A percentile compares a stretch with the other conserved stretches of the same genome.
Conservation (phyloP, 2,329 filamentous ascomycete genomes). For the Cladophialophora exuberans region DNA sequence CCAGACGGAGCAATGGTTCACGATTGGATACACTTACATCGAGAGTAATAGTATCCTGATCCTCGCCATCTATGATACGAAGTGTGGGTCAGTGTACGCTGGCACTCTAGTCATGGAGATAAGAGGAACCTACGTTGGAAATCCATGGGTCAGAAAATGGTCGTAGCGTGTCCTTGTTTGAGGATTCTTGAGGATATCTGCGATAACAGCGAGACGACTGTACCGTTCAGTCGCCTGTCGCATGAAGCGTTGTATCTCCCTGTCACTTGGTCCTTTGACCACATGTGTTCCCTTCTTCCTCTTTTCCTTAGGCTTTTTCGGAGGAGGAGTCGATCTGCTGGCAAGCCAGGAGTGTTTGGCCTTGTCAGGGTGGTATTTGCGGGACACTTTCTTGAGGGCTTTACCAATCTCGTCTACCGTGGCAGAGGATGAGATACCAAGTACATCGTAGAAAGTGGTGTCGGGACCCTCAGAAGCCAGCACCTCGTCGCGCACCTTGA, state of each 20-base stretch:
- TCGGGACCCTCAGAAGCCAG: slow-evolving; percentile 72
- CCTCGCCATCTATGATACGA: slow-evolving; percentile 94
- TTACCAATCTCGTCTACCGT: slow-evolving; percentile 88
- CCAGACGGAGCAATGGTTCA: too few species aligned
- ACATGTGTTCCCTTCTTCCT: slow-evolving; percentile 67
- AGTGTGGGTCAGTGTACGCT: too few species aligned
- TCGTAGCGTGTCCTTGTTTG: slow-evolving; percentile 81
- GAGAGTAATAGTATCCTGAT: slow-evolving; percentile 96
- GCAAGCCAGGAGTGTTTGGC: slow-evolving; percentile 81
- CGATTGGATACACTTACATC: too few species aligned
- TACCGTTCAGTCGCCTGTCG: slow-evolving; percentile 84
- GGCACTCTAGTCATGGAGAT: too few species aligned
- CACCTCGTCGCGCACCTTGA: slow-evolving; percentile 89
- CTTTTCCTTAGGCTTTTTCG: slow-evolving; percentile 55
- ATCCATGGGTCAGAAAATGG: slow-evolving; percentile 89
- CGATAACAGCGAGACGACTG: slow-evolving; percentile 80
- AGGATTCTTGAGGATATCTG: slow-evolving; percentile 80
- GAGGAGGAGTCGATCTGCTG: slow-evolving; percentile 62
- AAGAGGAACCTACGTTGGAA: too few species aligned
- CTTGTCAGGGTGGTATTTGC: slow-evolving; percentile 90
- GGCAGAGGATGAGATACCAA: slow-evolving; percentile 74
- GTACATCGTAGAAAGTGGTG: slow-evolving; percentile 90
- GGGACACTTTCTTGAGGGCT: slow-evolving; percentile 87
- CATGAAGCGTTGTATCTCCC: slow-evolving; percentile 75
- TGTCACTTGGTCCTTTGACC: slow-evolving; percentile 70